phyloP scores from a whole-genome alignment of 306 rosid species.

The Vicia sativa region DNA sequence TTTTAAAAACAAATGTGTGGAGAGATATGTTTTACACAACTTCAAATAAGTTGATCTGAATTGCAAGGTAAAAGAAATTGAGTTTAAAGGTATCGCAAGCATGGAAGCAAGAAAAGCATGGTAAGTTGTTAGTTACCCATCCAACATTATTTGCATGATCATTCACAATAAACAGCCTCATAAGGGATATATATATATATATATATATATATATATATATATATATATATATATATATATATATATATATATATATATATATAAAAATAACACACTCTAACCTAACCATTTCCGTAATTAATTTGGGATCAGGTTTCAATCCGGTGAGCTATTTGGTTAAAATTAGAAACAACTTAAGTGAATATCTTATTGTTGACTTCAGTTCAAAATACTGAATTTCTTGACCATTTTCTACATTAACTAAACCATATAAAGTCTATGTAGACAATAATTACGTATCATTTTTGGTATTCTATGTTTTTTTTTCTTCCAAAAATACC shows the following conservation, averaged over 20 bases:
- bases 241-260: conserved; percentile 38
- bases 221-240: conserved; percentile 41
- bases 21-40: conserved; percentile 37
- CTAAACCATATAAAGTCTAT: not conserved
- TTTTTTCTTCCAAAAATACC: no score
- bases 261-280: conserved; percentile 43
- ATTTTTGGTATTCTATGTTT: no score
- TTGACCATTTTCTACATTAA: not conserved
- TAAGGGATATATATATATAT: conserved; percentile 35
- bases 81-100: conserved; percentile 62
- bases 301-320: conserved; percentile 61
- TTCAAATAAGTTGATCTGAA: not conserved
- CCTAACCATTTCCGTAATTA: conserved; percentile 44
- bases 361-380: conserved; percentile 28
- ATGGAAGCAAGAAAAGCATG: conserved; percentile 81
- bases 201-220: conserved; percentile 42
- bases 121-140: conserved; percentile 48
- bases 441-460: no score
- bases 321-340: conserved; percentile 72
- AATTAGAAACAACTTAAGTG: conserved; percentile 54
- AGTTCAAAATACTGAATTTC: not conserved
- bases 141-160: conserved; percentile 69
- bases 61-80: conserved; percentile 48
- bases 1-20: not conserved
- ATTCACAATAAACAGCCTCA: conserved; percentile 39